phyloP scores from a whole-genome alignment of 106 monocot genomes.

The Narthecium ossifragum region DNA sequence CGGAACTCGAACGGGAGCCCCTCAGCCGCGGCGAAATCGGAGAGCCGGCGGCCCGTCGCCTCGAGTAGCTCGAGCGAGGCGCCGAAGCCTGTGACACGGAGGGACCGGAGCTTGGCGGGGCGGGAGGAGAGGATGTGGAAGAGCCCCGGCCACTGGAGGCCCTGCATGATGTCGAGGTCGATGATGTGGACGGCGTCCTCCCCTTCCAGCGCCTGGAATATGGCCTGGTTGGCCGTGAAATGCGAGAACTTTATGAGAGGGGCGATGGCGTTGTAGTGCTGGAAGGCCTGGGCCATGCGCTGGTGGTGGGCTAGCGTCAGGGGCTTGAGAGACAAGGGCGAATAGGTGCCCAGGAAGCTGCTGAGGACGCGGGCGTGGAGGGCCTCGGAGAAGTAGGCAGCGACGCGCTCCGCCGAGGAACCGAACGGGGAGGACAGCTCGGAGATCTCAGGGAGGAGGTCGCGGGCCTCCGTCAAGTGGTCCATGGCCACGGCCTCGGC shows the following conservation, averaged over 20 bases:
- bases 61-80: conserved; percentile 24
- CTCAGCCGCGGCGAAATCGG: conserved; percentile 53
- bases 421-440: conserved; percentile 60
- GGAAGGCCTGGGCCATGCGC: conserved; percentile 36
- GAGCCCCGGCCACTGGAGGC: conserved; percentile 40
- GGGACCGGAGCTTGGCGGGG: conserved; percentile 8
- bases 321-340: conserved; percentile 4
- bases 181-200: conserved; percentile 18
- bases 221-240: conserved; percentile 87
- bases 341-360: conserved; percentile 17
- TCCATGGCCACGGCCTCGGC: conserved; percentile 40
- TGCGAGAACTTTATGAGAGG: conserved; percentile 75
- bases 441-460: conserved; percentile 40
- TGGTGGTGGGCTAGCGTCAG: conserved; percentile 16
- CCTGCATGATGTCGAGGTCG: conserved; percentile 31
- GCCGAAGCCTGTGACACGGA: conserved; percentile 29
- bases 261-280: conserved; percentile 47
- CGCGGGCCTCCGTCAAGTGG: conserved; percentile 16
- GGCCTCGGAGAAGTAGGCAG: conserved; percentile 67
- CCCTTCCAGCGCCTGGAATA: conserved; percentile 40
- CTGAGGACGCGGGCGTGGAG: conserved; percentile 27
- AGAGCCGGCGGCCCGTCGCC: conserved; percentile 30
- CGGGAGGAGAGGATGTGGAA: conserved; percentile 35
- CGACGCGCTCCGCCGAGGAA: conserved; percentile 52
- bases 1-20: conserved; percentile 39